Base-by-base conservation (phyloP, 2,329 filamentous ascomycete species). In the Coccinonectria pachysandricola region DNA sequence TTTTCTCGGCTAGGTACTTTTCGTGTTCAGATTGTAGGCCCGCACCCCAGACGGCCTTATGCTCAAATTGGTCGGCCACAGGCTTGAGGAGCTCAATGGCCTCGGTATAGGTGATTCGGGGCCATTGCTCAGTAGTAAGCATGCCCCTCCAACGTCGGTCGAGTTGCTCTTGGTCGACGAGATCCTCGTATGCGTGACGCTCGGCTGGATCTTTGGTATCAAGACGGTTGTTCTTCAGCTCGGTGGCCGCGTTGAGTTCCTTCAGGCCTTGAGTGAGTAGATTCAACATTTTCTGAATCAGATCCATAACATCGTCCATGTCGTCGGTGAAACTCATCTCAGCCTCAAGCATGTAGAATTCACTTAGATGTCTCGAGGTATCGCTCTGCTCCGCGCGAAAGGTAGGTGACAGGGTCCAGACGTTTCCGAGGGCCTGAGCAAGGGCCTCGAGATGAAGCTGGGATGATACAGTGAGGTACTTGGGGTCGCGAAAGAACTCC, bases 331-430 rank as follows among this genome's bases (percentile, higher is more conserved):
- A 94, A 45, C 75, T 79, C 50, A 87, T 64, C 54, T 98, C 91
- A 10, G 79, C 87, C 56, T 98, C 91, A 3, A 98, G 71, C 91
- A 98, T 96, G 59, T 96, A 96, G 48, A 98, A 96, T 50, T 98
- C 91, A 60, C 85, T 94, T 35, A 98, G 64, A 56, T 98, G 91
- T 15, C 91, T 76, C 5, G 86, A 78, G 0, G 91, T 96, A 48
- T 96, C 87, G 55, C 86, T 95, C 49, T 77, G 78, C 54, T 95
- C 91, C 4, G 91, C 91, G 19, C 91, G 75, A 50, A 98, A 98
- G 0, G 86, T 92, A 3, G 91, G 91, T 4, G 87, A 91, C 8
- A 98, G 60, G 2, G 87, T 82, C 87, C 91, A 98, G 6, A 96
- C 91, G 43, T 81, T 84, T 19, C 84, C 84, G 15, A 95, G 68